Base-by-base conservation (phyloP, 176 grass and related monocot genomes). In the Hordeum marinum region DNA sequence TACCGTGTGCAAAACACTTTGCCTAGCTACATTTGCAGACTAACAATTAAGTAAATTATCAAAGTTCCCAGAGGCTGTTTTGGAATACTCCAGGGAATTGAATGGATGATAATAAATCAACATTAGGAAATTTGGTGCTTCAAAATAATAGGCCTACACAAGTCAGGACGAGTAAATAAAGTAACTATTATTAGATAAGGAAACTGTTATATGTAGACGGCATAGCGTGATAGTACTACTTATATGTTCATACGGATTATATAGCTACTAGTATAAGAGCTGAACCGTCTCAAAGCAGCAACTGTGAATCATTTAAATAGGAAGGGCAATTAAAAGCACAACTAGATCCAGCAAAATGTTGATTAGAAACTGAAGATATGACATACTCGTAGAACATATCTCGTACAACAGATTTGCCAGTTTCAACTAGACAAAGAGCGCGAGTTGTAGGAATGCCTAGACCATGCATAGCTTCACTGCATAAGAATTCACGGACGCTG, bases 341-440 rank as follows among this genome's bases (percentile, higher is more conserved):
- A 40, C 9, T 59, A 36, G 31, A 83, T 72, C 13, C n/a, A 32
- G 35, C 23, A 46, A 46, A 18, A 21, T 46, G 8, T 20, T 88
- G n/a, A 46, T 17, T 60, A 60, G 59, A 68, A 80, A 75, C 45
- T 18, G 5, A 86, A 84, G 68, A 84, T 62, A 63, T 55, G 76
- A 88, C 96, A 87, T 98, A 98, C 96, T 98, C 96, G 35, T 98
- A 98, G 76, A 98, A 98, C 93, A 98, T 96, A 78, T 98, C 96
- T 78, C 96, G 85, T 14, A 88, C 88, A 78, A 98, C 96, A 72
- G 80, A 82, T 86, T 95, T 98, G 17, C 96, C 96, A 21, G 96
- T 95, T 52, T 92, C 92, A 77, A 98, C 90, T 80, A 95, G 82
- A 90, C 89, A 96, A 35, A 95, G 88, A 50, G 96, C 96, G 17